Evolutionary conservation across 2,329 filamentous ascomycete species (phyloP), one percentile per base, ranked within the genome.

Genomic region (Aspergillus arachidicola): DNA sequence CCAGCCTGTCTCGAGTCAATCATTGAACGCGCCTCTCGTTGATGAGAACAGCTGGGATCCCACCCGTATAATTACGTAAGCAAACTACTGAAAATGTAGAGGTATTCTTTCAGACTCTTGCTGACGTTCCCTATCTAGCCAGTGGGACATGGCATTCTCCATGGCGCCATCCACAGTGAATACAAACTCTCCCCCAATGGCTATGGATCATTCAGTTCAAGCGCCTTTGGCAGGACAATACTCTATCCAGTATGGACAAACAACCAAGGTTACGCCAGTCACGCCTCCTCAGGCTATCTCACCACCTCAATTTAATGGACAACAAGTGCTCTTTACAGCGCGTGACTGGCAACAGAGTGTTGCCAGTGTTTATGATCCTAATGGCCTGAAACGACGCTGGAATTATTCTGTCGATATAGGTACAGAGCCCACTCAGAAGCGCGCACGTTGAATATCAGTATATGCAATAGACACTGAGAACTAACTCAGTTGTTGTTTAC

Each of bases 71-170:
- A 94, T 96, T 85, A 92, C 94, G 93, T 96, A 86, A 85, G 92
- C 34, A 36, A 55, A 14, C 41, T 32, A 23, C 30, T 57, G 11
- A 19, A 23, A 28, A 19, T 51, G n/a, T 26, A 28, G 38, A 36
- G 30, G 7, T 21, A 36, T 38, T 19, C 28, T 38, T 38, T 55
- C 26, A n/a, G 9, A 21, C 48, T 12, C 45, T 55, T 46, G 34
- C 14, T 45, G 12, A 53, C 7, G 11, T 26, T 55, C 36, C 21
- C 12, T 26, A 58, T 16, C 57, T 72, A 96, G 94, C 78, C 93
- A 97, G 83, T 98, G 94, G 94, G 94, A 96, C 79, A 89, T 91
- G 74, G 94, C 94, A 68, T 98, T 97, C 81, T 92, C 93, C 83
- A 91, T 89, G 78, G 88, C 87, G 64, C 79, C 81, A 69, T 78